phyloP scores from a whole-genome alignment of 2,329 filamentous ascomycete genomes.

The Fusarium dimerum region DNA sequence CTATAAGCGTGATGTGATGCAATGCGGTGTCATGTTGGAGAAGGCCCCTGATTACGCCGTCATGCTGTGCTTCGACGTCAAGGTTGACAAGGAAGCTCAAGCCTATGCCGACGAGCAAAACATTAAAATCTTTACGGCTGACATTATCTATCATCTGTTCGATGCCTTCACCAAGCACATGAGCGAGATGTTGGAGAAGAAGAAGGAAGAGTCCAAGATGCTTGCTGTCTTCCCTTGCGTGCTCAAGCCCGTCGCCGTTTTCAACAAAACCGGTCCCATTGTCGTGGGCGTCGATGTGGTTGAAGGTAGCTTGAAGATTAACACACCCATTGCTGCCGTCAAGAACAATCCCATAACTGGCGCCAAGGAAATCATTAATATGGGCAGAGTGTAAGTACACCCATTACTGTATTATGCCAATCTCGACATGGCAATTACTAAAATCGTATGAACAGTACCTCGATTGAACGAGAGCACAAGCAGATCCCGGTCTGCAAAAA shows the following conservation, averaged over 20 bases:
- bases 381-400: conserved; percentile 89
- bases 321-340: conserved; percentile 87
- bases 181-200: conserved; percentile 80
- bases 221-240: conserved; percentile 97
- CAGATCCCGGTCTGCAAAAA: conserved; percentile 89
- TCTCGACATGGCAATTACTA: conserved; percentile 29
- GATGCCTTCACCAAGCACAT: conserved; percentile 97
- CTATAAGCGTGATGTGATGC: conserved; percentile 97
- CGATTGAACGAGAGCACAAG: conserved; percentile 98
- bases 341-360: conserved; percentile 79
- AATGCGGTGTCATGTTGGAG: conserved; percentile 92
- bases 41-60: conserved; percentile 95
- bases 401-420: not conserved
- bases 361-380: conserved; percentile 76
- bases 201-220: conserved; percentile 95
- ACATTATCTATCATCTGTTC: conserved; percentile 99
- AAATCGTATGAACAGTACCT: conserved; percentile 61
- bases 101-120: conserved; percentile 90
- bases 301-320: conserved; percentile 83
- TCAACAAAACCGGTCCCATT: conserved; percentile 97
- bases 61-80: conserved; percentile 99
- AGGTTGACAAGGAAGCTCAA: conserved; percentile 95
- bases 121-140: conserved; percentile 96
- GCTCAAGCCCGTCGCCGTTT: conserved; percentile 84
- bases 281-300: conserved; percentile 92